Evolutionary conservation across 2,329 filamentous ascomycete genomes (phyloP), one percentile per base, ranked within the genome.

Genomic region (Monosporascus sp.): DNA sequence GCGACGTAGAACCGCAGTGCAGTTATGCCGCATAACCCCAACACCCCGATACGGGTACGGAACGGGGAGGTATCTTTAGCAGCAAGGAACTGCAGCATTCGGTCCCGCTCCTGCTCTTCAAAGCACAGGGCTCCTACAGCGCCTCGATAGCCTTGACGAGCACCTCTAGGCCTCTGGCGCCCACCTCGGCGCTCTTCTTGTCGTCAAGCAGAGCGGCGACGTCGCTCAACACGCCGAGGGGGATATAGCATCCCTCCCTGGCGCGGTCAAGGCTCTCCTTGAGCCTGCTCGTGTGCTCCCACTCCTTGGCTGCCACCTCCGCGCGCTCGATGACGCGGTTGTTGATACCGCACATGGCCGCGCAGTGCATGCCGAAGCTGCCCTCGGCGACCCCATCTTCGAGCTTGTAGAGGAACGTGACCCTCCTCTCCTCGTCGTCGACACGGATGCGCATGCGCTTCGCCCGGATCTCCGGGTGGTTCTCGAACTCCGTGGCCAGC

Each of bases 281-380:
- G 57, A 97, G 78, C 20, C 90, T 79, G 61, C 89, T 93, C 0
- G 94, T 97, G 70, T 97, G 91, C 74, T 99, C 94, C 91, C 94
- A 97, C 64, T 91, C 89, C 61, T 80, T 85, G 1, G 94, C 94
- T 6, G 94, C 94, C 22, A 86, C 82, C 71, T 99, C 94, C 0
- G 94, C 94, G 22, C 88, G 77, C 66, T 92, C 86, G 57, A 99
- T 90, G 17, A 99, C 85, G 52, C 86, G 86, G 45, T 77, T 77
- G 0, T 90, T 84, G 58, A 99, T 97, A 1, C 94, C 94, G 64
- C 94, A 99, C 94, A 99, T 99, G 55, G 90, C 87, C 1, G 94
- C 94, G 67, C 94, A 99, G 70, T 99, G 94, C 94, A 99, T 99
- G 63, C 94, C 94, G 66, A 97, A 99, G 65, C 90, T 96, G 17